Evolutionary conservation across 139 green algal species (phyloP), one percentile per base, ranked within the genome.

Genomic region (Chlorella sp.): DNA sequence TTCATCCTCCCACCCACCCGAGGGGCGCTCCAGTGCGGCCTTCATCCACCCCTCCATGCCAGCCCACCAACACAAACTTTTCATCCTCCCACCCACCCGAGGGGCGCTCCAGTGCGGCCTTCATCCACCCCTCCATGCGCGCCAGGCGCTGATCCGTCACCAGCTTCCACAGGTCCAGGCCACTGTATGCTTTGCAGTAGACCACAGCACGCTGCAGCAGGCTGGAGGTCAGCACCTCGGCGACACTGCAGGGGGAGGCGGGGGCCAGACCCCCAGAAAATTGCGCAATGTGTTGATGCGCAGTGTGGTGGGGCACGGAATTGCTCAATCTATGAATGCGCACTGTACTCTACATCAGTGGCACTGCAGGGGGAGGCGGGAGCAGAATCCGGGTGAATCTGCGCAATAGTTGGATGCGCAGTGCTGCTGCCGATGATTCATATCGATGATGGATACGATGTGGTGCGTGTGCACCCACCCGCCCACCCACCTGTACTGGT

Each of bases 81-180:
- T 32, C 0, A 26, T 3, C 28, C 11, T 2, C 9, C 11, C 42
- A 5, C 81, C 14, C 61, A 87, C 83, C 83, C 14, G 64, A 80
- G 5, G 83, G 83, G 36, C 83, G 64, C 64, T 78, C 83, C 11
- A 78, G 40, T 16, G 83, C 83, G 12, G 64, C 83, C 2, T 57
- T 32, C 83, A 87, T 87, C 83, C 83, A 87, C 34, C 61, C 83
- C 83, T 87, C 64, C 22, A 87, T 18, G 32, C 83, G 83, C 30
- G 39, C 39, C 64, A 87, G 83, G 34, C 61, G 57, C 24, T 42
- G 28, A 26, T 87, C 83, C 22, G 14, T 22, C n/a, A 79, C 83
- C 64, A 86, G 81, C 36, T 61, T 61, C 64, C 64, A 61, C 64
- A 87, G 64, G 83, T 87, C 83, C 26, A 87, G 61, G 9, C 83